A percentile compares a stretch with the other conserved stretches of the same genome.
Conservation (phyloP, 192 early-diverging fungal species). For the Backusella liffmaniae region DNA sequence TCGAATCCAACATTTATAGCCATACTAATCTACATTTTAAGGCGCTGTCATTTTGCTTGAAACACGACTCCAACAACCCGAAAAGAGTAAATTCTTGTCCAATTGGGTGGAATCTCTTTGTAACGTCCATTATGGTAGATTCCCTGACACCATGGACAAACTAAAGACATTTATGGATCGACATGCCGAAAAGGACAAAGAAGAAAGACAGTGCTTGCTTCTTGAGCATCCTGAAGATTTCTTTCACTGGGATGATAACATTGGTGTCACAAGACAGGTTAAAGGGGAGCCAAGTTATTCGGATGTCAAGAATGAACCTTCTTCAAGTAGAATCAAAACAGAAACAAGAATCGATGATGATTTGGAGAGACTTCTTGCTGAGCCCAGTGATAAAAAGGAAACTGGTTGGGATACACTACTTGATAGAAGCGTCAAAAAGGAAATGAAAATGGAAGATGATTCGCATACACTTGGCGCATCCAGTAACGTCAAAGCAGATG, state of each 20-base stretch:
- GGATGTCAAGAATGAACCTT: too few relatives aligned
- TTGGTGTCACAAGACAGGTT: background rate
- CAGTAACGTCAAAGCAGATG: background rate
- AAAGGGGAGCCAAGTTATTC: too few relatives aligned
- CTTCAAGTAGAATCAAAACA: too few relatives aligned
- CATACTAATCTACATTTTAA: background rate
- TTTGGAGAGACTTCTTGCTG: background rate
- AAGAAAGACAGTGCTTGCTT: background rate
- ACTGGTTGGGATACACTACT: too few relatives aligned
- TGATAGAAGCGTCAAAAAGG: too few relatives aligned
- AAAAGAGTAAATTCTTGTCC: conserved; percentile 54
- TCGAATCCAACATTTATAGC: too few relatives aligned
- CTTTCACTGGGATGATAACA: background rate
- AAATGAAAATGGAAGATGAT: too few relatives aligned
- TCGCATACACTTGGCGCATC: too few relatives aligned
- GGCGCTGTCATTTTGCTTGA: conserved; percentile 64
- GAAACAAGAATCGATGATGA: background rate
- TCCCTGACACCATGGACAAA: background rate
- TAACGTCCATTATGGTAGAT: background rate
- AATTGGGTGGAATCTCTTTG: conserved; percentile 53
- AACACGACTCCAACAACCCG: conserved; percentile 46
- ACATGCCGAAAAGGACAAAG: background rate
- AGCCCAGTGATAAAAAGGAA: too few relatives aligned
- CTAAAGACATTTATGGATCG: background rate
- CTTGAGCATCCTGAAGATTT: background rate